Evolutionary conservation across 305 asterid species (phyloP).

Genomic region (Solanum hybrid): DNA sequence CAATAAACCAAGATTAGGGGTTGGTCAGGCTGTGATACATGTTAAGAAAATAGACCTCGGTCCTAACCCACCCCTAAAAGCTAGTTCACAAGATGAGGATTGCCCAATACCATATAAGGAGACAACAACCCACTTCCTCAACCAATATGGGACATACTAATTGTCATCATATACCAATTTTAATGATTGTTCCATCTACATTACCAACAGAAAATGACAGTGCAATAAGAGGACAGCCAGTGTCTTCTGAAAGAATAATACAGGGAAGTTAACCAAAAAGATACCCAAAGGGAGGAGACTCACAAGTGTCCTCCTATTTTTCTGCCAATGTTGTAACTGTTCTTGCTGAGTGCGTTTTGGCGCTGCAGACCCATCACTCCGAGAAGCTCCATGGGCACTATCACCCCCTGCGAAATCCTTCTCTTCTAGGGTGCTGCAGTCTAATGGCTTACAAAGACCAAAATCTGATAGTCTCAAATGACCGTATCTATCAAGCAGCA

Average conservation of each 20-base stretch:
- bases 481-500: constrained; percentile 88
- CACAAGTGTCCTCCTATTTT: constrained; percentile 90
- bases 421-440: constrained; percentile 75
- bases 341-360: constrained; percentile 91
- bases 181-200: background rate
- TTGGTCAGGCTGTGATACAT: background rate
- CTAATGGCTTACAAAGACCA: constrained; percentile 96
- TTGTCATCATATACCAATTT: background rate
- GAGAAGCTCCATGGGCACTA: constrained; percentile 32
- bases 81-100: background rate
- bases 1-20: background rate
- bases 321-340: constrained; percentile 94
- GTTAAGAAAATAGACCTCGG: background rate
- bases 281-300: constrained; percentile 21
- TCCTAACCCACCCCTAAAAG: background rate
- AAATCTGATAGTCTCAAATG: constrained; percentile 89
- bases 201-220: background rate
- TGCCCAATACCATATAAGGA: background rate
- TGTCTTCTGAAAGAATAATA: background rate
- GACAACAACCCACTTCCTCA: background rate
- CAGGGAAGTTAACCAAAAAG: background rate
- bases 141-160: background rate
- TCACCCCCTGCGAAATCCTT: constrained; percentile 65
- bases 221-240: background rate
- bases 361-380: constrained; percentile 36